Percentiles rank a stretch among this genome's conserved stretches.
Conservation (phyloP, 2,329 filamentous ascomycete species). For the Cordyceps sp. region DNA sequence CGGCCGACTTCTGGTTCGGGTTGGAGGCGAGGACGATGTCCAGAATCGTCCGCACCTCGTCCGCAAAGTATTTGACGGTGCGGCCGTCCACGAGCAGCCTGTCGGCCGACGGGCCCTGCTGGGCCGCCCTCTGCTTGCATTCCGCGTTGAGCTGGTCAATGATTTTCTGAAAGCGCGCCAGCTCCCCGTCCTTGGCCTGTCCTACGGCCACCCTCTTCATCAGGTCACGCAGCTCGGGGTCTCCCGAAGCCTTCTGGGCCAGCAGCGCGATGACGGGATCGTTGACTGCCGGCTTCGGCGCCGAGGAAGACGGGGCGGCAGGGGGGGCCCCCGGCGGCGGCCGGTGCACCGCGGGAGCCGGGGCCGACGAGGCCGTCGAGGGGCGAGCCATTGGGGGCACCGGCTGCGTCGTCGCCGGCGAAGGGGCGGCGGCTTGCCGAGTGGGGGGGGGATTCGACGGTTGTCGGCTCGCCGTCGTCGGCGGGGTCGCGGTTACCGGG, state of each 20-base stretch:
- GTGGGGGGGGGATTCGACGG: constrained; percentile 7
- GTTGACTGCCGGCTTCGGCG: constrained; percentile 15
- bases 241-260: constrained; percentile 57
- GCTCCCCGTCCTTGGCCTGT: constrained; percentile 51
- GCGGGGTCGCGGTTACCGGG: constrained; percentile 7
- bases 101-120: constrained; percentile 36
- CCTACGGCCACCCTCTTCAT: constrained; percentile 75
- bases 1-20: constrained; percentile 34
- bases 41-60: constrained; percentile 38
- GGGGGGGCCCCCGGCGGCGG: not conserved
- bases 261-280: constrained; percentile 72
- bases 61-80: constrained; percentile 42
- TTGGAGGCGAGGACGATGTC: constrained; percentile 44
- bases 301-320: constrained; percentile 2
- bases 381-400: no score
- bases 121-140: constrained; percentile 32
- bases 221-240: constrained; percentile 55
- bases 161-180: constrained; percentile 62
- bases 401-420: constrained; percentile 3
- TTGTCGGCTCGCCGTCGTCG: constrained; percentile 6
- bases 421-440: constrained; percentile 6
- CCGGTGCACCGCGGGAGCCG: constrained; percentile 3
- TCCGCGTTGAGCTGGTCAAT: constrained; percentile 61
- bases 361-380: constrained; percentile 8
- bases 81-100: constrained; percentile 35